These are phyloP conservation scores for Onygenales sp. DNA, from an alignment of 2,329 filamentous ascomycete species.

Conservation along the genomic window DNA sequence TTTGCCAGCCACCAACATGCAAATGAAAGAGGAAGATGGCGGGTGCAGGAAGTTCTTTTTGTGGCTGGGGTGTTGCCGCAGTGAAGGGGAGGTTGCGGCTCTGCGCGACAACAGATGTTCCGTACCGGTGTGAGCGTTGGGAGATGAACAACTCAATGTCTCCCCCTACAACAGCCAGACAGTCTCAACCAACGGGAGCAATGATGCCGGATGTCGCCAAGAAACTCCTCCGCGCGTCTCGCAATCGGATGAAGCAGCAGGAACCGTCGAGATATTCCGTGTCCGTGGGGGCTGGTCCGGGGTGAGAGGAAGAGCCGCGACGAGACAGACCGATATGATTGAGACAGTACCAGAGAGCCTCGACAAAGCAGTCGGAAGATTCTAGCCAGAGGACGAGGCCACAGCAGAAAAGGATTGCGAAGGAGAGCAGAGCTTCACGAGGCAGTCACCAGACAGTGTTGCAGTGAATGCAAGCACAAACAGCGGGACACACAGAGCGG, in stretches of 20 bases:
- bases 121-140: conserved; percentile 28
- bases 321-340: not conserved
- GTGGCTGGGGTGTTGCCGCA: not conserved
- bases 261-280: no score
- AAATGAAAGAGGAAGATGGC: not conserved
- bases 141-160: conserved; percentile 99
- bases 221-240: not conserved
- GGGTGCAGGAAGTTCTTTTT: not conserved
- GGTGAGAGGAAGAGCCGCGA: not conserved
- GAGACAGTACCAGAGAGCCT: conserved; percentile 9
- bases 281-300: no score
- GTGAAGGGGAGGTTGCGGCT: conserved; percentile 1
- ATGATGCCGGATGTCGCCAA: not conserved
- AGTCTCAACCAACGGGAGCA: conserved; percentile 3
- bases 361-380: conserved; percentile 2
- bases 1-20: no score
- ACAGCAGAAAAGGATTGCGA: not conserved
- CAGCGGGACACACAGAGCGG: not conserved
- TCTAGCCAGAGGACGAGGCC: not conserved
- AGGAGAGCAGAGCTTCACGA: not conserved
- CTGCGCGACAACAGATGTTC: not conserved
- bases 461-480: not conserved
- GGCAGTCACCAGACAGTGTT: not conserved
- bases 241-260: no score
- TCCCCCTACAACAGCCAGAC: conserved; percentile 58